These are phyloP conservation scores for Gentiana straminea DNA, from an alignment of 257 asterid genomes.

Conservation along the genomic window DNA sequence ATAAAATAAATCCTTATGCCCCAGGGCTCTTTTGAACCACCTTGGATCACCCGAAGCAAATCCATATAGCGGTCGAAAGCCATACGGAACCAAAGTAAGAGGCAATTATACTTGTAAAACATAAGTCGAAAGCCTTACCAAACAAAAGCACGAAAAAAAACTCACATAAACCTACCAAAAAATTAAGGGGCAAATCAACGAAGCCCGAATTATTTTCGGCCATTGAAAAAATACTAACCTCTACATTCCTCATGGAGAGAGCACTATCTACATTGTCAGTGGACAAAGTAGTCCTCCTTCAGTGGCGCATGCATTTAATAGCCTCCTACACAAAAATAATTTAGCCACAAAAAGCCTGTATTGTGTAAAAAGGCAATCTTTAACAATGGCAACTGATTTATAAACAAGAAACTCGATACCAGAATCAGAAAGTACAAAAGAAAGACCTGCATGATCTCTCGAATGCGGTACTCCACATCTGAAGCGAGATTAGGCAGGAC, in stretches of 20 bases:
- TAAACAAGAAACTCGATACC: background rate
- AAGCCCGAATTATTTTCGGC: background rate
- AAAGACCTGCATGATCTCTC: constrained; percentile 93
- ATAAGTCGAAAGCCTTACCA: background rate
- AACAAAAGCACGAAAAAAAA: background rate
- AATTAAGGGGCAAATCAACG: background rate
- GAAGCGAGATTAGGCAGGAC: constrained; percentile 85
- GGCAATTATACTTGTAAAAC: background rate
- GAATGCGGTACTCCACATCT: constrained; percentile 90
- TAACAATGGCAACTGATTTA: background rate
- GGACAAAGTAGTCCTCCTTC: constrained; percentile 80
- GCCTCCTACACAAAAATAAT: constrained; percentile 50
- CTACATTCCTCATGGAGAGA: constrained; percentile 80
- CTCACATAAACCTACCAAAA: background rate
- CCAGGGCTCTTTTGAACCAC: constrained; percentile 89
- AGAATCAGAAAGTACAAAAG: background rate
- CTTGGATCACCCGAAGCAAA: constrained; percentile 89
- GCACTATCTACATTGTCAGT: constrained; percentile 92
- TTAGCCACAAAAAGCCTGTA: background rate
- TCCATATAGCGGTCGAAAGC: constrained; percentile 71
- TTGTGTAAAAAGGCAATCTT: background rate
- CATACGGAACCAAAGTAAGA: background rate
- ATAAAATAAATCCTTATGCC: constrained; percentile 90
- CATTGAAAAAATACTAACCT: constrained; percentile 29
- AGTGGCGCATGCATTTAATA: constrained; percentile 96